These are phyloP conservation scores for Hibiscus syriacus DNA, from an alignment of 345 rosid genomes.

Conservation along the genomic window DNA sequence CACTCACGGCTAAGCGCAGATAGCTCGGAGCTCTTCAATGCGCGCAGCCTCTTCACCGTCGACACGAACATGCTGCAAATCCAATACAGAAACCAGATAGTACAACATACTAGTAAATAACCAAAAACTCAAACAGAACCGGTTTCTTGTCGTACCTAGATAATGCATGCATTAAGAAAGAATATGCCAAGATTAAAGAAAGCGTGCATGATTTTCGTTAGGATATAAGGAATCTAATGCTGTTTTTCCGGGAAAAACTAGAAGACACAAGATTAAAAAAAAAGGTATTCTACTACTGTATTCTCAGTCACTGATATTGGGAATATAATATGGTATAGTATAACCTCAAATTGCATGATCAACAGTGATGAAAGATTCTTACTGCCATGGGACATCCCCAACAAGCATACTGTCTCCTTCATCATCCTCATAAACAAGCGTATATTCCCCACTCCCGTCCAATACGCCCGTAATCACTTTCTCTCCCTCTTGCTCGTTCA, in stretches of 20 bases:
- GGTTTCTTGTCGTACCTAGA: neutral
- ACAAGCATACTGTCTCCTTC: slow-evolving; percentile 99
- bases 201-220: neutral
- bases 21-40: slow-evolving; percentile 74
- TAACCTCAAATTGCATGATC: slow-evolving; percentile 25
- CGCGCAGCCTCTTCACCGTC: slow-evolving; percentile 83
- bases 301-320: slow-evolving; percentile 14
- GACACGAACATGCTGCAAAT: slow-evolving; percentile 83
- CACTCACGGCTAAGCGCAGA: slow-evolving; percentile 39
- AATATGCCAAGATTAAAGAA: neutral
- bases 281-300: neutral
- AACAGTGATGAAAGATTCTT: slow-evolving; percentile 42
- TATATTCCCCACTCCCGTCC: slow-evolving; percentile 89
- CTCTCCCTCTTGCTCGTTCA: slow-evolving; percentile 48
- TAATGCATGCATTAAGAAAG: neutral
- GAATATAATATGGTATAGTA: slow-evolving; percentile 19
- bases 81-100: neutral
- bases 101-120: neutral
- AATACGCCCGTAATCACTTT: slow-evolving; percentile 58
- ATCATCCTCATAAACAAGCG: slow-evolving; percentile 88
- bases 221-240: slow-evolving; percentile 27
- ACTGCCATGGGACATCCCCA: slow-evolving; percentile 99
- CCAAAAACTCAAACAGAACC: neutral
- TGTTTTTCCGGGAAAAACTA: slow-evolving; percentile 17
- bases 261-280: slow-evolving; percentile 14